Evolutionary conservation across 805 yeast genomes (phyloP).

Genomic region (Candida montana): DNA sequence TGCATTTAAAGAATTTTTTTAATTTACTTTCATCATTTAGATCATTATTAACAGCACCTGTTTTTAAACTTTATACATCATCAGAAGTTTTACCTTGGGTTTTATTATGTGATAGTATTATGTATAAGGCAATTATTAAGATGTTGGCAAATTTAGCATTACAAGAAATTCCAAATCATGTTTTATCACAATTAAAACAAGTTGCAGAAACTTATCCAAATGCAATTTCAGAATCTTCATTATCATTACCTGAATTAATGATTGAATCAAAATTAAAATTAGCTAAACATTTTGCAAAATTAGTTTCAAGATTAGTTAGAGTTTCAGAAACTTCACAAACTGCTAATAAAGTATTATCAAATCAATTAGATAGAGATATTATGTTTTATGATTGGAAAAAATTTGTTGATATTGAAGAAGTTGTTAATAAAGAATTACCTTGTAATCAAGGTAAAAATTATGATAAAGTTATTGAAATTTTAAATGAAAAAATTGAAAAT

Average conservation of each 20-base stretch:
- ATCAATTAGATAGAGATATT: constrained; percentile 36
- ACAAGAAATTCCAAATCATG: constrained; percentile 51
- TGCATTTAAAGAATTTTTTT: constrained; percentile 60
- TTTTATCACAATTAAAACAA: constrained; percentile 48
- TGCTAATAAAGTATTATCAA: constrained; percentile 42
- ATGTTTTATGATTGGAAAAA: constrained; percentile 57
- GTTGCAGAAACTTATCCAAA: constrained; percentile 45
- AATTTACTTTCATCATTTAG: constrained; percentile 48
- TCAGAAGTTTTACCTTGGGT: constrained; percentile 56
- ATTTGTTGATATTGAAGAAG: constrained; percentile 41
- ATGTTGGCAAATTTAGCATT: constrained; percentile 58
- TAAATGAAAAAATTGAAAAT: constrained; percentile 31
- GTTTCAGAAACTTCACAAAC: constrained; percentile 48
- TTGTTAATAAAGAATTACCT: constrained; percentile 46
- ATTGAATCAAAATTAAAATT: constrained; percentile 46
- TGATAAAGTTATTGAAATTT: constrained; percentile 28
- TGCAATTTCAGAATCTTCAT: constrained; percentile 34
- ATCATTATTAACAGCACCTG: constrained; percentile 56
- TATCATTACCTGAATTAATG: constrained; percentile 46
- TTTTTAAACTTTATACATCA: constrained; percentile 49
- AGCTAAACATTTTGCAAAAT: constrained; percentile 47
- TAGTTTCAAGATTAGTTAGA: constrained; percentile 50
- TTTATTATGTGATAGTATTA: constrained; percentile 56
- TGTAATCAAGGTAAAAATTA: constrained; percentile 35
- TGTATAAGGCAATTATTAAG: constrained; percentile 49